Conservation (phyloP, 768 basidiomycete genomes). For the Suillus luteus region DNA sequence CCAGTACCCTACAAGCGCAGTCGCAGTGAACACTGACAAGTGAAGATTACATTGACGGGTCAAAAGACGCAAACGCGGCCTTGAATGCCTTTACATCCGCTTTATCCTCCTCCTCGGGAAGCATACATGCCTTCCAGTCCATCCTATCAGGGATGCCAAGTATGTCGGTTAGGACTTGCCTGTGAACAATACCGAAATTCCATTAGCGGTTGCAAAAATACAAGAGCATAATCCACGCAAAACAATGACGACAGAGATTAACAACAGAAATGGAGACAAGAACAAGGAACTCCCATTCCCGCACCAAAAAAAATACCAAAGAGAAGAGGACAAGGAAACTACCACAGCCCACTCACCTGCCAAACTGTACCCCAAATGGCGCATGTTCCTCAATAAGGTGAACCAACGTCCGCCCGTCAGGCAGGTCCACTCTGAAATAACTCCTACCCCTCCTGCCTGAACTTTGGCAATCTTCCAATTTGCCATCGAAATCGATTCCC, state of each 20-base stretch:
- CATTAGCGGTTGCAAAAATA: slow-evolving; percentile 6
- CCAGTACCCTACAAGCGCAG: neutral
- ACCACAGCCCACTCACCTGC: slow-evolving; percentile 59
- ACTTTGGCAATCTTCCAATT: slow-evolving; percentile 51
- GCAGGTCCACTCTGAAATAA: slow-evolving; percentile 92
- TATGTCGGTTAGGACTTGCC: slow-evolving; percentile 80
- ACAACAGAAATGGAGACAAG: neutral
- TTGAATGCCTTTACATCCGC: slow-evolving; percentile 86
- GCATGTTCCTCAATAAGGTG: slow-evolving; percentile 78
- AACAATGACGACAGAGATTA: neutral
- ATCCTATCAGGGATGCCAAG: slow-evolving; percentile 74
- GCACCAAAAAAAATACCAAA: neutral
- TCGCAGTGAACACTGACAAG: neutral
- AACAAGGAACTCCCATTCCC: neutral
- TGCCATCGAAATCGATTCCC: slow-evolving; percentile 74
- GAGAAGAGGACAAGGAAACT: neutral
- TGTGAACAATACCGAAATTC: slow-evolving; percentile 34
- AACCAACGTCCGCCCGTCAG: slow-evolving; percentile 81
- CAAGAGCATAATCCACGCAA: neutral
- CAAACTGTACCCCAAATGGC: slow-evolving; percentile 91
- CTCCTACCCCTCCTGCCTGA: slow-evolving; percentile 42
- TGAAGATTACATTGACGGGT: slow-evolving; percentile 45
- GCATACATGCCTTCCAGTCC: slow-evolving; percentile 90
- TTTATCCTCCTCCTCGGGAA: slow-evolving; percentile 83
- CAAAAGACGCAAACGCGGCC: slow-evolving; percentile 73